phyloP scores from a whole-genome alignment of 768 basidiomycete genomes.

The Russula griseocarnosa region DNA sequence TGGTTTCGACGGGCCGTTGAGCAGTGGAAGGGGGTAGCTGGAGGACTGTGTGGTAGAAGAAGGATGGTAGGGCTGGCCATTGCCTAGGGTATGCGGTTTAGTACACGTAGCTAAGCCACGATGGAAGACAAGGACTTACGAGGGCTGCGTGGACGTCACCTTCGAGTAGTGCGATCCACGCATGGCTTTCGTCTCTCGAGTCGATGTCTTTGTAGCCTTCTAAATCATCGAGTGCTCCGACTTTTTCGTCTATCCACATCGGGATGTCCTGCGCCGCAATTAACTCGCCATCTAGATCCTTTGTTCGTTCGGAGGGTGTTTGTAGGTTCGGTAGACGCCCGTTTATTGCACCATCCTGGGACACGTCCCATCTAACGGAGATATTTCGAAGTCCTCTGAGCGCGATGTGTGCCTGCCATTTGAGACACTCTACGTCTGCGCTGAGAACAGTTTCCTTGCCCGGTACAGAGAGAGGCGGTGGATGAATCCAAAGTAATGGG shows the following conservation, averaged over 20 bases:
- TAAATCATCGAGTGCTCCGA: conserved; percentile 42
- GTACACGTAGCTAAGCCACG: neutral
- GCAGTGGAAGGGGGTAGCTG: conserved; percentile 36
- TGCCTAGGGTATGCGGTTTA: conserved; percentile 37
- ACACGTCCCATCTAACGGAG: conserved; percentile 62
- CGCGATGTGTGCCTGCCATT: conserved; percentile 83
- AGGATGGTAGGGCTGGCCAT: conserved; percentile 45
- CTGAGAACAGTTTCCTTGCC: conserved; percentile 45
- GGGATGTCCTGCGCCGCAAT: conserved; percentile 67
- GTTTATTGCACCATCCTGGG: conserved; percentile 64
- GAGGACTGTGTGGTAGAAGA: conserved; percentile 42
- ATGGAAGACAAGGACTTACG: conserved; percentile 38
- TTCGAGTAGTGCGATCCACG: conserved; percentile 79
- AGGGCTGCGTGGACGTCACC: conserved; percentile 72
- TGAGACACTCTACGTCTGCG: conserved; percentile 79
- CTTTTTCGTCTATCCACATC: conserved; percentile 61
- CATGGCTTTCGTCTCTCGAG: conserved; percentile 68
- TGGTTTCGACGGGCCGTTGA: conserved; percentile 41
- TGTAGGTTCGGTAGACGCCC: conserved; percentile 68
- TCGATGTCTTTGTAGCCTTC: conserved; percentile 65
- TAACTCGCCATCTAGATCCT: conserved; percentile 44
- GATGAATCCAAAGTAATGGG: conserved; percentile 64
- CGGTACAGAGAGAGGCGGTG: conserved; percentile 36
- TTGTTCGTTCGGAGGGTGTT: conserved; percentile 40
- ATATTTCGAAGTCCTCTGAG: conserved; percentile 55